Percentiles rank a stretch among this genome's conserved stretches.
phyloP scores from a whole-genome alignment of 176 grass and related monocot species.

The Carex cristatella region DNA sequence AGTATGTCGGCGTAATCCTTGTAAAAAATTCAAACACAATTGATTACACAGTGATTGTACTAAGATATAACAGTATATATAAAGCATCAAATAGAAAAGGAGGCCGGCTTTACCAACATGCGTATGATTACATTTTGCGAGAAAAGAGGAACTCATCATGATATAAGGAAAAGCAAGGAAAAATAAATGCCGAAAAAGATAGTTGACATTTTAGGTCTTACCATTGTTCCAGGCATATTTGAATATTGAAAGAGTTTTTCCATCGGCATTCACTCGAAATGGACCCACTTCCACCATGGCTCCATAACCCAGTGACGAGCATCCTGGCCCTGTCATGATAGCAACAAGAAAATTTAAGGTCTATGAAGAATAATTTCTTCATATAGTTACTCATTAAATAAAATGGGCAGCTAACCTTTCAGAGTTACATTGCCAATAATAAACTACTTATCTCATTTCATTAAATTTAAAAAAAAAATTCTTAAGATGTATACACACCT shows the following conservation, averaged over 20 bases:
- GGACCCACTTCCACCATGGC: slow-evolving; percentile 94
- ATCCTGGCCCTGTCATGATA: slow-evolving; percentile 59
- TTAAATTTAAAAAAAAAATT: not conserved
- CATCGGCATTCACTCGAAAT: slow-evolving; percentile 62
- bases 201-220: slow-evolving; percentile 6
- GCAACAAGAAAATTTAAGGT: not conserved
- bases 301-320: slow-evolving; percentile 87
- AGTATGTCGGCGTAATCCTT: not conserved
- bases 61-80: not conserved
- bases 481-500: slow-evolving; percentile 36
- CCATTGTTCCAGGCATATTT: slow-evolving; percentile 98
- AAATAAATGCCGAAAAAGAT: not conserved
- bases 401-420: not conserved
- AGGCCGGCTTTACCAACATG: not conserved
- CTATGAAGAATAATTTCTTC: not conserved
- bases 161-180: not conserved
- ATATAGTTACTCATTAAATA: not conserved
- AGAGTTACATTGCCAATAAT: not conserved
- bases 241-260: slow-evolving; percentile 55
- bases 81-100: not conserved
- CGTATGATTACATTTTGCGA: not conserved
- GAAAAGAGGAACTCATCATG: not conserved
- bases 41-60: not conserved
- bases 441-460: no score
- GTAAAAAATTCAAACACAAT: not conserved